phyloP scores from a whole-genome alignment of 768 basidiomycete genomes.

The Phylloporus arenicola region DNA sequence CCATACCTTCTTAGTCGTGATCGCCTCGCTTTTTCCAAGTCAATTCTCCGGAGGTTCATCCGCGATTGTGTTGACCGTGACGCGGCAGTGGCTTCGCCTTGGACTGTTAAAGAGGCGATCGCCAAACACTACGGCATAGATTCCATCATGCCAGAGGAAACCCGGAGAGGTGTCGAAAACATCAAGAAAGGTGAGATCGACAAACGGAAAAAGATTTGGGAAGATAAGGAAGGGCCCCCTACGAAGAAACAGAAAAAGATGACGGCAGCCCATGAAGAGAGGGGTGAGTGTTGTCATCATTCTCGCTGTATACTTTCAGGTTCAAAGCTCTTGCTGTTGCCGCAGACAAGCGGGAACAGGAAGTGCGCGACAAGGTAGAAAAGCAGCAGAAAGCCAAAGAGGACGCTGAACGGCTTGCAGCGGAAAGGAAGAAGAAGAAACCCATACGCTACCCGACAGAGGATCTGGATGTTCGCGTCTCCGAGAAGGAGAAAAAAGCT shows the following conservation, averaged over 20 bases:
- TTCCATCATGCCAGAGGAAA: constrained; percentile 80
- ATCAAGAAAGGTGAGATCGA: constrained; percentile 87
- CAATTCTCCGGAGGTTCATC: constrained; percentile 92
- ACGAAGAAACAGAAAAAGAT: constrained; percentile 78
- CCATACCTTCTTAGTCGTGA: constrained; percentile 62
- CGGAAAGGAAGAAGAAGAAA: constrained; percentile 84
- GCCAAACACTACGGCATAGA: constrained; percentile 83
- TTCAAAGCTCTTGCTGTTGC: constrained; percentile 28
- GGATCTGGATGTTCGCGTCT: constrained; percentile 76
- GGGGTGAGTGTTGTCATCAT: constrained; percentile 40
- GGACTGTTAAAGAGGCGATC: constrained; percentile 86
- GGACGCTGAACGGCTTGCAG: constrained; percentile 64
- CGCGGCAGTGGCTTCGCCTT: constrained; percentile 87
- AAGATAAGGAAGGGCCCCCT: constrained; percentile 79
- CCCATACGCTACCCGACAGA: constrained; percentile 90
- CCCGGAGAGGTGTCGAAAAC: constrained; percentile 68
- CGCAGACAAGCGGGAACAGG: constrained; percentile 63
- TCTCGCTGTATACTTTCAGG: constrained; percentile 8
- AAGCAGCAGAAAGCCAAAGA: constrained; percentile 60
- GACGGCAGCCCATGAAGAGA: constrained; percentile 69
- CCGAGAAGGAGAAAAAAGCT: constrained; percentile 78
- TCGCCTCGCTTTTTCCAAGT: constrained; percentile 92
- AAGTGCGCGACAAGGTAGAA: constrained; percentile 65
- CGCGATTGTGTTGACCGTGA: constrained; percentile 94
- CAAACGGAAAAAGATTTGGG: constrained; percentile 89